A percentile compares a stretch with the other conserved stretches of the same genome.
These are phyloP conservation scores for Austropuccinia psidii DNA, from an alignment of 1,284 basidiomycete genomes.

Conservation along the genomic window DNA sequence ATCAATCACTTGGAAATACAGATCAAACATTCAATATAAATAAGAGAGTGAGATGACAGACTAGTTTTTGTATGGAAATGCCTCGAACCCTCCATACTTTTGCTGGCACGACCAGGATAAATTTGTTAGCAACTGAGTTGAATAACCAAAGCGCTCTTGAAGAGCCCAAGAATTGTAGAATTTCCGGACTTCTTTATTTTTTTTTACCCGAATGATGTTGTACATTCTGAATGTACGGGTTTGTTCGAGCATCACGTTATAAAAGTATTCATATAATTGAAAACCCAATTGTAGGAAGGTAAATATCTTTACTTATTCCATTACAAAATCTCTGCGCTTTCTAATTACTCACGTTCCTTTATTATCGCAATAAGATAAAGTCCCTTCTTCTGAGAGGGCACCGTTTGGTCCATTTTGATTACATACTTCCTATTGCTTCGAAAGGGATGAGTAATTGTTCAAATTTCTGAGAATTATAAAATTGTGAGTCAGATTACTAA, in stretches of 20 bases:
- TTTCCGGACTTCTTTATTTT: conserved; percentile 4
- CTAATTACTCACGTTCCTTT: conserved; percentile 33
- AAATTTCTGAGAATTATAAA: not conserved
- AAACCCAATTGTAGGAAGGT: not conserved
- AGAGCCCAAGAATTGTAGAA: conserved; percentile 29
- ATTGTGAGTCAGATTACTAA: conserved; percentile 2
- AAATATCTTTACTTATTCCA: not conserved
- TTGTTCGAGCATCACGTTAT: not conserved
- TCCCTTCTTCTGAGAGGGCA: conserved; percentile 18
- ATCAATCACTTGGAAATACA: not conserved
- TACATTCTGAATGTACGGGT: conserved; percentile 35
- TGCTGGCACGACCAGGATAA: conserved; percentile 33
- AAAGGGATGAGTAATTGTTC: not conserved
- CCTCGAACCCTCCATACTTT: conserved; percentile 33
- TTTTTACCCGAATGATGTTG: conserved; percentile 34
- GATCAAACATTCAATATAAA: too few relatives aligned
- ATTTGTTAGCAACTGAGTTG: conserved; percentile 35
- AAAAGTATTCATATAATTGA: not conserved
- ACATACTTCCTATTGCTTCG: conserved; percentile 25
- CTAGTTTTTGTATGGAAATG: conserved; percentile 34
- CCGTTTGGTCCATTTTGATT: conserved; percentile 29
- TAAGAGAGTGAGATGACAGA: not conserved
- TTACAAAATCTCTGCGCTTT: not conserved
- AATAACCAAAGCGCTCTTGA: conserved; percentile 30
- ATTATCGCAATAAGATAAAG: conserved; percentile 32